phyloP scores from a whole-genome alignment of 208 protist species.

The Crithidia thermophila region DNA sequence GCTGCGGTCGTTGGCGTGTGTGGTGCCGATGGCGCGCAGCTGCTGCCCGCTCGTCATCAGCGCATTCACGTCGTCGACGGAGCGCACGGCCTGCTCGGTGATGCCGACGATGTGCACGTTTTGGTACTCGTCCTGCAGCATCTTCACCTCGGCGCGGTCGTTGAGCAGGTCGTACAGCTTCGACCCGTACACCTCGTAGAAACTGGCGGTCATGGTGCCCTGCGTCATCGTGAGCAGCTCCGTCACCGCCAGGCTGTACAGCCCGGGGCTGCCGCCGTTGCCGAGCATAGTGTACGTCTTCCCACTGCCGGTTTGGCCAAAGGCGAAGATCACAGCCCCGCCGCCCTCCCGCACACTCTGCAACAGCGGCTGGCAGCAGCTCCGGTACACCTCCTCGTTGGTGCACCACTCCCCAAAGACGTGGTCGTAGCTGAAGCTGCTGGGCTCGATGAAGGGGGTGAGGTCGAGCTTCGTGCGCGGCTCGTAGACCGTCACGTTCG shows the following conservation, averaged over 20 bases:
- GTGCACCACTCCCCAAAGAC: constrained; percentile 71
- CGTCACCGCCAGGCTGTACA: constrained; percentile 92
- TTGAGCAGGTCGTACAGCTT: constrained; percentile 96
- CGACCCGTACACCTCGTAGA: constrained; percentile 95
- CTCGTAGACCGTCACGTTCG: constrained; percentile 64
- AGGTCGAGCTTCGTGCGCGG: constrained; percentile 93
- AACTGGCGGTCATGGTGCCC: constrained; percentile 65
- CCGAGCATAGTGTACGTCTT: constrained; percentile 94
- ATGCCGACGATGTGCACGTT: constrained; percentile 94
- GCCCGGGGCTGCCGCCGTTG: constrained; percentile 47
- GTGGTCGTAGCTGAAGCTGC: constrained; percentile 75
- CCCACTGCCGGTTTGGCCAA: constrained; percentile 96
- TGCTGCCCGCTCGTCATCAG: constrained; percentile 84
- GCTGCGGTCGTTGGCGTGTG: constrained; percentile 85
- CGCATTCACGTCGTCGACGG: constrained; percentile 68
- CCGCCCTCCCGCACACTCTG: constrained; percentile 61
- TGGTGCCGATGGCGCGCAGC: constrained; percentile 79
- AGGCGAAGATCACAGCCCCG: constrained; percentile 91
- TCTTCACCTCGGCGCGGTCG: constrained; percentile 75
- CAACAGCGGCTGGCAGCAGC: constrained; percentile 72
- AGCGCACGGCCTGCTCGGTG: constrained; percentile 68
- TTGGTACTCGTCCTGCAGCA: constrained; percentile 92
- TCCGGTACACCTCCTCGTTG: constrained; percentile 70
- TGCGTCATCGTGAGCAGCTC: constrained; percentile 89
- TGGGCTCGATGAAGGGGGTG: constrained; percentile 91